A percentile compares a stretch with the other conserved stretches of the same genome.
Conservation (phyloP, 2,329 filamentous ascomycete species). For the Coleophoma cylindrospora region DNA sequence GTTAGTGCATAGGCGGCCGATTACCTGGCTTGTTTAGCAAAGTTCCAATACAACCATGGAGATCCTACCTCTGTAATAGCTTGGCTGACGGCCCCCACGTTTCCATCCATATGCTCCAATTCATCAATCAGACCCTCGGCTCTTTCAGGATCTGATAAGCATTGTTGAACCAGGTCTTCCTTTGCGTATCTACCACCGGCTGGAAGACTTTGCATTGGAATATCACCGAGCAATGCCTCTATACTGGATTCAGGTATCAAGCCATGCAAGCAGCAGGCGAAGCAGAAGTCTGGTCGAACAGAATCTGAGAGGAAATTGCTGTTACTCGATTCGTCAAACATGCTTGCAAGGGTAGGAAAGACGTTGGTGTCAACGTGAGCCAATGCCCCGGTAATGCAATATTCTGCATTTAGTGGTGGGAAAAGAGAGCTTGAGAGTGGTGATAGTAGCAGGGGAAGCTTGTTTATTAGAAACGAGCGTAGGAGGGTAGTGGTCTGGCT, state of each 20-base stretch:
- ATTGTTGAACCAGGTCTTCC: slow-evolving; percentile 73
- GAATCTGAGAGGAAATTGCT: slow-evolving; percentile 54
- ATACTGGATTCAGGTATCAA: slow-evolving; percentile 77
- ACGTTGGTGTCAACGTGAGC: slow-evolving; percentile 54
- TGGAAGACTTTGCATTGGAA: slow-evolving; percentile 74
- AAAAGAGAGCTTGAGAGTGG: slow-evolving; percentile 53
- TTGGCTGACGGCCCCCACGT: slow-evolving; percentile 78
- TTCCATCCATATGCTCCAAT: slow-evolving; percentile 85
- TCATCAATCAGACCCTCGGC: slow-evolving; percentile 74
- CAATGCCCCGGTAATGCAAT: slow-evolving; percentile 63
- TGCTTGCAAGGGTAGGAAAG: slow-evolving; percentile 60
- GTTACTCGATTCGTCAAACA: slow-evolving; percentile 52
- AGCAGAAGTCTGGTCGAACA: slow-evolving; percentile 79
- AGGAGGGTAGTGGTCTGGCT: slow-evolving; percentile 62
- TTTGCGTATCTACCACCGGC: slow-evolving; percentile 71
- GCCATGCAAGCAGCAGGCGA: slow-evolving; percentile 82
- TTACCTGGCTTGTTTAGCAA: slow-evolving; percentile 41
- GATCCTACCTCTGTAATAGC: slow-evolving; percentile 64
- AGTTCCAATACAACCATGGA: not conserved
- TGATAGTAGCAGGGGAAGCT: slow-evolving; percentile 56
- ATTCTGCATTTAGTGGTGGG: slow-evolving; percentile 53
- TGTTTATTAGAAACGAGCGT: slow-evolving; percentile 81
- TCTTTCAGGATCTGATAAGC: slow-evolving; percentile 68
- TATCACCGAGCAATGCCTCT: slow-evolving; percentile 75
- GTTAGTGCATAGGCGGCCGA: slow-evolving; percentile 62